Evolutionary conservation across 2,329 filamentous ascomycete species (phyloP), one percentile per base, ranked within the genome.

Genomic region (Xylaria sp.): DNA sequence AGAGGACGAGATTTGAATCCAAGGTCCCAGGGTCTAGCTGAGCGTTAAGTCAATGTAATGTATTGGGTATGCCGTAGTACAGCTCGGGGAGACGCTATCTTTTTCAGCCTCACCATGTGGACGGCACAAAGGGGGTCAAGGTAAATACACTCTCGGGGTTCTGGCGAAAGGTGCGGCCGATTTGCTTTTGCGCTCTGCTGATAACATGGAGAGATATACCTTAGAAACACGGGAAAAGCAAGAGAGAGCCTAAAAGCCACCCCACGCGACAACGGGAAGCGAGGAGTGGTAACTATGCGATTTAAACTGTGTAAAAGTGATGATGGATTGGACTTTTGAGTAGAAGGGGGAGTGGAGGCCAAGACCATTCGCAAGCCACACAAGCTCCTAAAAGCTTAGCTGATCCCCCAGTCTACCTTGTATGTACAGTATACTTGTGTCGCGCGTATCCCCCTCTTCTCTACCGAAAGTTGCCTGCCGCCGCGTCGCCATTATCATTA

Each of bases 91-190:
- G 58, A 64, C 64, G 67, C 67, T 59, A 60, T 67, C 48, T 14
- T 61, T 69, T 61, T 70, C 69, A 71, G 65, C 69, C 69, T 71
- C 67, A 65, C 68, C 68, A 64, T 64, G 59, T 64, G 65, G 61
- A 50, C 17, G 36, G 45, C 45, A 45, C 56, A 36, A 61, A 42
- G 48, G 53, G 39, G 36, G 58, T 45, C 56, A 61, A 53, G 55
- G 42, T 51, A 65, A 53, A 51, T 30, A 30, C 56, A 54, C 36
- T 17, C 36, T 53, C 5, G 30, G 45, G 30, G 47, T 45, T 62
- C 48, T 54, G 47, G 54, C 11, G 34, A 39, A 55, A 57, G 36
- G 48, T 45, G 51, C 60, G 24, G 34, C 32, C 55, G 14, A 11
- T 54, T 12, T 54, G 14, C 47, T 24, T n/a, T 42, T 17, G 19